Evolutionary conservation across 257 asterid genomes (phyloP), one percentile per base, ranked within the genome.

Genomic region (Salvia miltiorrhiza): DNA sequence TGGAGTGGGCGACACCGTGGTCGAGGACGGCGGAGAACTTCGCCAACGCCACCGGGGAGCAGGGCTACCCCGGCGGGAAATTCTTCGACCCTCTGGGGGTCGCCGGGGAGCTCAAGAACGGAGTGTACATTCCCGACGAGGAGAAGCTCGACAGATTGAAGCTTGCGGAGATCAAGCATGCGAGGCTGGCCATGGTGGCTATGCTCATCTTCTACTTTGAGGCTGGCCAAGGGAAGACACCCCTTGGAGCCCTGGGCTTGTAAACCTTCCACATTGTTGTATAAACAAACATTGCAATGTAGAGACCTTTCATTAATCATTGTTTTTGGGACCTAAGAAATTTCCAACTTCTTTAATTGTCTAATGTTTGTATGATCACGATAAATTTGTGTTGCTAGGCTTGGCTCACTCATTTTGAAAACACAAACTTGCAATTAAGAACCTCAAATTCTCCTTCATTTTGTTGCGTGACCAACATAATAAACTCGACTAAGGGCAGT

Each of bases 1-100:
- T 93, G 3, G 97, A 87, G 30, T 93, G 99, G 99, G 97, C 99
- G 3, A 93, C 99, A 0, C 99, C 99, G 2, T 93, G 97, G 99
- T 93, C 99, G 0, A 87, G 71, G 70, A 83, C 96, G 0, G 81
- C 99, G 0, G 97, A 87, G 53, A 93, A 93, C 45, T 93, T 93
- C 5, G 81, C 86, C 21, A 93, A 93, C 19, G 82, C 93, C n/a
- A 93, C 96, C 0, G 96, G 99, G 0, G 96, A 93, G 8, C 99
- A 93, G 32, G 99, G 99, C 3, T 93, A 93, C 67, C 97, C 96
- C 0, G 97, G 99, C 0, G 99, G 99, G 26, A 93, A 90, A 24
- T 93, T 93, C 86, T 93, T 93, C 10, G 99, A 90, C 20, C 99
- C 97, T 0, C 41, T 93, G 79, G 23, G 81, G 26, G 19, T 90